These are phyloP conservation scores for Yarrowia porcina DNA, from an alignment of 805 yeast species.

Conservation along the genomic window DNA sequence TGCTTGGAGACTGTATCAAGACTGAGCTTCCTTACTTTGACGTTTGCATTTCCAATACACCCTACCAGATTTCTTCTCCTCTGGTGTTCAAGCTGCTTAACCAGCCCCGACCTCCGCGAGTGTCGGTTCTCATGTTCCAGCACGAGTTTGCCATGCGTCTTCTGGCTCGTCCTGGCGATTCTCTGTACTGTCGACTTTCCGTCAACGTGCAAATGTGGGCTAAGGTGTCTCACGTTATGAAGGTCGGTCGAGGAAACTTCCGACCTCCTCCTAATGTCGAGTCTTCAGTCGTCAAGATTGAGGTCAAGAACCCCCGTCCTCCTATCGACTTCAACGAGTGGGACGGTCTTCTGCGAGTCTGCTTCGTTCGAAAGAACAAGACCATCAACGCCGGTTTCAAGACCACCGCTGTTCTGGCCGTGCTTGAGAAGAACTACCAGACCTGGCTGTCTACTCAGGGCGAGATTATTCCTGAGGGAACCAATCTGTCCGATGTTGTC, in stretches of 20 bases:
- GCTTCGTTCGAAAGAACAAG: slow-evolving; percentile 89
- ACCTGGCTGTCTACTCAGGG: slow-evolving; percentile 55
- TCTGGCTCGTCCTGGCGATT: slow-evolving; percentile 95
- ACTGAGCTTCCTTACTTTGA: slow-evolving; percentile 93
- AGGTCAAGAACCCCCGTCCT: slow-evolving; percentile 91
- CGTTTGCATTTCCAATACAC: slow-evolving; percentile 94
- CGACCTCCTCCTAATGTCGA: slow-evolving; percentile 99
- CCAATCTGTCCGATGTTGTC: slow-evolving; percentile 45
- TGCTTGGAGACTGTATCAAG: slow-evolving; percentile 94
- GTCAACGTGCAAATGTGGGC: slow-evolving; percentile 99
- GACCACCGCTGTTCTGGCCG: slow-evolving; percentile 70
- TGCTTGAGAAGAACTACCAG: slow-evolving; percentile 83
- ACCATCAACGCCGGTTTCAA: slow-evolving; percentile 92
- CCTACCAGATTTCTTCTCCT: slow-evolving; percentile 96
- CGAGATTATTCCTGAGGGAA: slow-evolving; percentile 38
- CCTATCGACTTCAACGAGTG: slow-evolving; percentile 89
- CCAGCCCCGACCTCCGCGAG: slow-evolving; percentile 92
- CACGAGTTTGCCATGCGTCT: slow-evolving; percentile 93
- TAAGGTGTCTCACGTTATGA: slow-evolving; percentile 97
- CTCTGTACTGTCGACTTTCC: slow-evolving; percentile 84
- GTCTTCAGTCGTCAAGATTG: slow-evolving; percentile 91
- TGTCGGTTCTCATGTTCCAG: slow-evolving; percentile 94
- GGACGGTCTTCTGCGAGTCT: slow-evolving; percentile 92
- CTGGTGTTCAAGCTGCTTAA: slow-evolving; percentile 87
- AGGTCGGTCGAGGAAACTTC: slow-evolving; percentile 94